Percentiles rank a stretch among this genome's conserved stretches.
Evolutionary conservation across 2,329 filamentous ascomycete genomes (phyloP).

Genomic region (Fusarium nodosum): DNA sequence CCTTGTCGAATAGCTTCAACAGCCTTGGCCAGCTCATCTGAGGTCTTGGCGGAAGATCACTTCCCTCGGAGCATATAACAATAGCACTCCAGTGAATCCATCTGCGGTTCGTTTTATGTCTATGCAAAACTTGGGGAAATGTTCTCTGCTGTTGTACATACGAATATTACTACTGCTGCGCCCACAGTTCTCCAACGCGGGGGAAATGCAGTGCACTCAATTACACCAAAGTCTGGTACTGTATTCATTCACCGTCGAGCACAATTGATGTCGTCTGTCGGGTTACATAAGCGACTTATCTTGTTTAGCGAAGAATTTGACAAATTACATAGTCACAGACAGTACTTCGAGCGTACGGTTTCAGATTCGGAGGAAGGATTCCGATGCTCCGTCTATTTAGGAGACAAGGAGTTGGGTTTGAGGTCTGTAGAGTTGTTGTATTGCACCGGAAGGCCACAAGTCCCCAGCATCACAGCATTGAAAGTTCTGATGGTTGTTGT

Average conservation of each 20-base stretch:
- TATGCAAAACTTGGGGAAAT: background rate
- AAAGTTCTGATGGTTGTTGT: background rate
- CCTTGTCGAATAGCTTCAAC: background rate
- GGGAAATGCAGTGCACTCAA: background rate
- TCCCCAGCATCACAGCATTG: background rate
- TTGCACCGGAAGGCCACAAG: background rate
- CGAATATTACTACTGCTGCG: constrained; percentile 17
- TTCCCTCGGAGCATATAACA: background rate
- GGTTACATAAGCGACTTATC: constrained; percentile 1
- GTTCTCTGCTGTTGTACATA: constrained; percentile 10
- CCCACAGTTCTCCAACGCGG: background rate
- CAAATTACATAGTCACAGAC: constrained; percentile 8
- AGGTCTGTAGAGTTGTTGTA: background rate
- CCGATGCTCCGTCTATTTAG: constrained; percentile 3
- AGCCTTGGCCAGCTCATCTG: background rate
- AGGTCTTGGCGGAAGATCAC: too few species aligned
- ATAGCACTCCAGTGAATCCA: background rate
- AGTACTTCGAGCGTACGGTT: too few species aligned
- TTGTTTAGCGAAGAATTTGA: constrained; percentile 11
- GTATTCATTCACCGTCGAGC: background rate
- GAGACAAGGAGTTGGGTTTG: background rate
- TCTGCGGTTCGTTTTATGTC: background rate
- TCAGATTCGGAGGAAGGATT: constrained; percentile 2
- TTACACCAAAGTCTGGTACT: background rate
- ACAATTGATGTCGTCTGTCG: background rate